Evolutionary conservation across 352 stramenopile species (phyloP).

Genomic region (Phytophthora europaea): DNA sequence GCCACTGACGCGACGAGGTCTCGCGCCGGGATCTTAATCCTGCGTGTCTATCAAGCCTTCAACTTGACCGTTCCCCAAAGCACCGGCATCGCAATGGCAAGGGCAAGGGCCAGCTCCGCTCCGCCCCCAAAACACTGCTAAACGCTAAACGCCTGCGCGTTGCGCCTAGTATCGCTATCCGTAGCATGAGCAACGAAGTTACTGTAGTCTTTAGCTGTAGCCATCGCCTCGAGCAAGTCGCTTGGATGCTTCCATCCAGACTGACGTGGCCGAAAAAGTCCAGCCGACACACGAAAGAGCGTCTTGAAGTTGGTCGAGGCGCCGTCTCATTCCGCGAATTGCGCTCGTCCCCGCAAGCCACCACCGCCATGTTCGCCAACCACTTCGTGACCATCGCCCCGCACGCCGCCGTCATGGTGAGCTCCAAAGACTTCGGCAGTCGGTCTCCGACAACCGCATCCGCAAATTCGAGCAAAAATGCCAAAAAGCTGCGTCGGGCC

Average conservation of each 20-base stretch:
- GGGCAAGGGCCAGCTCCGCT: neutral
- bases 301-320: constrained; percentile 27
- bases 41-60: constrained; percentile 19
- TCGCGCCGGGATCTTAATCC: neutral
- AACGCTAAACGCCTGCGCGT: neutral
- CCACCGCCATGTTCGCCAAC: constrained; percentile 40
- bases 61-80: constrained; percentile 6
- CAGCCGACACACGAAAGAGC: constrained; percentile 26
- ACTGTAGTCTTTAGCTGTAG: neutral
- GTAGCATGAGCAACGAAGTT: neutral
- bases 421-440: constrained; percentile 14
- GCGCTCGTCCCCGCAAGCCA: constrained; percentile 11
- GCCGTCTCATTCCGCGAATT: constrained; percentile 42
- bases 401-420: constrained; percentile 37
- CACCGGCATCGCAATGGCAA: neutral
- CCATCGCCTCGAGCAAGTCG: constrained; percentile 3
- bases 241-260: neutral
- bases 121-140: neutral
- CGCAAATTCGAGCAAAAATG: neutral
- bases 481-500: constrained; percentile 22
- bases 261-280: constrained; percentile 16
- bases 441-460: neutral
- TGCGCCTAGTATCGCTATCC: neutral
- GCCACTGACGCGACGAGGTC: constrained; percentile 3
- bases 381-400: constrained; percentile 47